Base-by-base conservation (phyloP, 768 basidiomycete species). In the Panaeolus cyanescens region DNA sequence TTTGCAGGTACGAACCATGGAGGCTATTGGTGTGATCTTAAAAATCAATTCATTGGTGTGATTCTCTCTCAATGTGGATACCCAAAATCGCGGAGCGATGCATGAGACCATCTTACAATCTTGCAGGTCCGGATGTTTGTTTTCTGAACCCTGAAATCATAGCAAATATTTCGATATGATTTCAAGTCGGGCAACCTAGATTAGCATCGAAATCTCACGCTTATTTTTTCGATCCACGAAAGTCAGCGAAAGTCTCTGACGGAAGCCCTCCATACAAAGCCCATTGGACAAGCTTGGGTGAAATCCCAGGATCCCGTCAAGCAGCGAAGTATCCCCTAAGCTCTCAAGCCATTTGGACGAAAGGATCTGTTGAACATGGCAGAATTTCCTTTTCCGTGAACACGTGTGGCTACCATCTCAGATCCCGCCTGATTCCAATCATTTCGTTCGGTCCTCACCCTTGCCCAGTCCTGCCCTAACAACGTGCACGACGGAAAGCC, bases 1-100 rank as follows among this genome's bases (percentile, higher is more conserved):
- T n/a, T n/a, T 67, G 64, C 68, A 71, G 68, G 68, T 67, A 66
- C 45, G 25, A 25, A 50, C 15, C 68, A 65, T 59, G 64, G 67
- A 64, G 61, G 55, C 62, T 62, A 58, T 69, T 63, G 64, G 59
- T 54, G 56, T 58, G 64, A 50, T 55, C 59, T 58, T 62, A 63
- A 62, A 64, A 60, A 61, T 55, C 59, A 55, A 59, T 63, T 61
- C 54, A 55, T 63, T 42, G 61, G 62, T 45, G 64, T 60, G 59
- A 36, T 56, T 37, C 45, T 50, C 45, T 59, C 64, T 62, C 56
- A 63, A 63, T 67, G 55, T 53, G 59, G 63, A 53, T 60, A 62
- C 22, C 63, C 64, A 63, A 61, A 65, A 54, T 62, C 59, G 53
- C 54, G 58, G 31, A 56, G 60, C 56, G 53, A 20, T 39, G 8